phyloP scores from a whole-genome alignment of 2,329 filamentous ascomycete species.

The Tolypocladium paradoxum region DNA sequence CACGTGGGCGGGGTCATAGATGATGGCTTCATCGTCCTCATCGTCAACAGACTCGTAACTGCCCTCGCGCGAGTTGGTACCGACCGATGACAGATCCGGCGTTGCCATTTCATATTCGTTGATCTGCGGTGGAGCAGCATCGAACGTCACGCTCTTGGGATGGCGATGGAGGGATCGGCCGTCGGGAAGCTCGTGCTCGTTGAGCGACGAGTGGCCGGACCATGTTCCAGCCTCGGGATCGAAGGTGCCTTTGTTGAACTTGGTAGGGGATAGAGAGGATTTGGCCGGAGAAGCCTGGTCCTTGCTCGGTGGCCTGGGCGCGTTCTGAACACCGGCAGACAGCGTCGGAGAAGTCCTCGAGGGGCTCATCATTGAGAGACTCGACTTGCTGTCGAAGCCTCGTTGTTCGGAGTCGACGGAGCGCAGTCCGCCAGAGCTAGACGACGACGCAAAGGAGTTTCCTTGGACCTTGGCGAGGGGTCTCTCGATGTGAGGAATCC shows the following conservation, averaged over 20 bases:
- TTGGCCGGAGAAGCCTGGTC: slow-evolving; percentile 73
- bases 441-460: slow-evolving; percentile 56
- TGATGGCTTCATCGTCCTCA: slow-evolving; percentile 53
- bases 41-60: slow-evolving; percentile 83
- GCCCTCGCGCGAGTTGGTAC: slow-evolving; percentile 80
- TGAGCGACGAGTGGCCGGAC: slow-evolving; percentile 52
- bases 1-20: slow-evolving; percentile 41
- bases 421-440: slow-evolving; percentile 41
- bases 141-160: slow-evolving; percentile 95
- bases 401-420: slow-evolving; percentile 34
- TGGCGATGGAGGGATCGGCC: slow-evolving; percentile 67
- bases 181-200: slow-evolving; percentile 48
- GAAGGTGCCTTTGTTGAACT: slow-evolving; percentile 58
- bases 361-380: slow-evolving; percentile 22
- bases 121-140: slow-evolving; percentile 82
- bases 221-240: slow-evolving; percentile 59
- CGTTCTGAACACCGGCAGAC: slow-evolving; percentile 8
- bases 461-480: slow-evolving; percentile 68
- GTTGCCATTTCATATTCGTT: slow-evolving; percentile 99
- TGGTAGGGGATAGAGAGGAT: slow-evolving; percentile 66
- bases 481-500: slow-evolving; percentile 67
- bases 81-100: slow-evolving; percentile 85
- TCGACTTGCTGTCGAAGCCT: slow-evolving; percentile 34
- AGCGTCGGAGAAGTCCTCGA: slow-evolving; percentile 9
- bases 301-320: slow-evolving; percentile 49